phyloP scores from a whole-genome alignment of 805 yeast species.

The Kazachstania martiniae region DNA sequence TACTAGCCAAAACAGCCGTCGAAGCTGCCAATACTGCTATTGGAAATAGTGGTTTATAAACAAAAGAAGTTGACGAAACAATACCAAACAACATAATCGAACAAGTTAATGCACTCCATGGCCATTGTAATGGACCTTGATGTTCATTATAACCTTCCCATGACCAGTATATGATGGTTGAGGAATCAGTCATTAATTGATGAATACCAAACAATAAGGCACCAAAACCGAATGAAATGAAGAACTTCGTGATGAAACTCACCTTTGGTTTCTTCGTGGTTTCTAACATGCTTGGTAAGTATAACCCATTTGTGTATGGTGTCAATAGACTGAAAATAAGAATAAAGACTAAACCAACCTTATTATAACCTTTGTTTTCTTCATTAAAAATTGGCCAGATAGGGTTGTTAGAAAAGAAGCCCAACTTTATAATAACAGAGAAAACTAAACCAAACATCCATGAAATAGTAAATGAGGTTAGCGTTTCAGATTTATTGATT shows the following conservation, averaged over 20 bases:
- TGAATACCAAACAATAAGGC: constrained; percentile 60
- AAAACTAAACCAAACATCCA: constrained; percentile 53
- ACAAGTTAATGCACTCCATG: constrained; percentile 53
- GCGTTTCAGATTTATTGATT: constrained; percentile 23
- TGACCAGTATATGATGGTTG: constrained; percentile 84
- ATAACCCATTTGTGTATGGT: constrained; percentile 27
- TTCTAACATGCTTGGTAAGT: no score
- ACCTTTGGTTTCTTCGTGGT: constrained; percentile 7
- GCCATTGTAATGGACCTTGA: constrained; percentile 71
- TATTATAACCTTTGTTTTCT: constrained; percentile 79
- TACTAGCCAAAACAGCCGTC: constrained; percentile 16
- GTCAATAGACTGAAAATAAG: constrained; percentile 54
- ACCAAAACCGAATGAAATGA: constrained; percentile 56
- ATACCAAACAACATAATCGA: constrained; percentile 48
- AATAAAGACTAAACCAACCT: constrained; percentile 37
- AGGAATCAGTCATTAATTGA: constrained; percentile 71
- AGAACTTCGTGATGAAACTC: constrained; percentile 9
- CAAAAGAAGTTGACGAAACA: constrained; percentile 18
- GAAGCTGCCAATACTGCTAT: constrained; percentile 20
- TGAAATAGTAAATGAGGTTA: constrained; percentile 13
- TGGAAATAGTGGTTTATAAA: constrained; percentile 18
- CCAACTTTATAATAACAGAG: constrained; percentile 66
- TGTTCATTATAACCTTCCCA: constrained; percentile 96
- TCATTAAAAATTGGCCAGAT: constrained; percentile 91
- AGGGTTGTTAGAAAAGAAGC: constrained; percentile 80